Conservation (phyloP, 768 basidiomycete species). For the Rhodotorula diobovata region DNA sequence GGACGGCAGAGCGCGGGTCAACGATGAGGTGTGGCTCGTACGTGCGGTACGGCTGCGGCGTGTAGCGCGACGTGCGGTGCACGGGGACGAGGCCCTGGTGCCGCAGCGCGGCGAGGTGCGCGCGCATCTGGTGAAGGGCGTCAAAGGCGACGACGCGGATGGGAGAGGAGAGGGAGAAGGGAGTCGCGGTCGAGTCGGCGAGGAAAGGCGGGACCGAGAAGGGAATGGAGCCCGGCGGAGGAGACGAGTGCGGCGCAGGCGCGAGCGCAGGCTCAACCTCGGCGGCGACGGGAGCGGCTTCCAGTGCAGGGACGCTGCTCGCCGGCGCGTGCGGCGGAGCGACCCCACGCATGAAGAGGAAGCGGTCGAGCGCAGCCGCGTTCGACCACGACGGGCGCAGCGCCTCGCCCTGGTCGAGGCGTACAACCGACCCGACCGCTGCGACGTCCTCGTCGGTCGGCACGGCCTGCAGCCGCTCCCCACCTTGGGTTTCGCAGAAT, state of each 20-base stretch:
- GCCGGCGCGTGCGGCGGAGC: not conserved
- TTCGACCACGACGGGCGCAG: not conserved
- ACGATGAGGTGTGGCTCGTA: constrained; percentile 11
- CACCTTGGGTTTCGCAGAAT: too few relatives aligned
- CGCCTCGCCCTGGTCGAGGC: not conserved
- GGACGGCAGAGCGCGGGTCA: not conserved
- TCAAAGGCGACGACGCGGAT: not conserved
- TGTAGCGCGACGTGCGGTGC: not conserved
- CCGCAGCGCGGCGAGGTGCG: not conserved
- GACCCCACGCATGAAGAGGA: not conserved
- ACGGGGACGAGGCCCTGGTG: not conserved
- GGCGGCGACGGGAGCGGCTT: too few relatives aligned
- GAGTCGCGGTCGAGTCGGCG: not conserved
- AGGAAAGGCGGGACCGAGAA: not conserved
- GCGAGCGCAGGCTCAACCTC: too few relatives aligned
- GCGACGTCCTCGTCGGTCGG: too few relatives aligned
- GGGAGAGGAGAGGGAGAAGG: not conserved
- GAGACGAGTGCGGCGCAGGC: not conserved
- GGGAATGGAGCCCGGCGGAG: constrained; percentile 1
- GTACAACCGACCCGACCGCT: not conserved
- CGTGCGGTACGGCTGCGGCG: too few relatives aligned
- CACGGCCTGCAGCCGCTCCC: too few relatives aligned
- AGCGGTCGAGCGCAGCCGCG: not conserved
- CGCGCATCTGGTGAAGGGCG: not conserved
- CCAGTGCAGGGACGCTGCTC: not conserved